These are phyloP conservation scores for Cladosporium halotolerans DNA, from an alignment of 2,329 filamentous ascomycete genomes.

Conservation along the genomic window DNA sequence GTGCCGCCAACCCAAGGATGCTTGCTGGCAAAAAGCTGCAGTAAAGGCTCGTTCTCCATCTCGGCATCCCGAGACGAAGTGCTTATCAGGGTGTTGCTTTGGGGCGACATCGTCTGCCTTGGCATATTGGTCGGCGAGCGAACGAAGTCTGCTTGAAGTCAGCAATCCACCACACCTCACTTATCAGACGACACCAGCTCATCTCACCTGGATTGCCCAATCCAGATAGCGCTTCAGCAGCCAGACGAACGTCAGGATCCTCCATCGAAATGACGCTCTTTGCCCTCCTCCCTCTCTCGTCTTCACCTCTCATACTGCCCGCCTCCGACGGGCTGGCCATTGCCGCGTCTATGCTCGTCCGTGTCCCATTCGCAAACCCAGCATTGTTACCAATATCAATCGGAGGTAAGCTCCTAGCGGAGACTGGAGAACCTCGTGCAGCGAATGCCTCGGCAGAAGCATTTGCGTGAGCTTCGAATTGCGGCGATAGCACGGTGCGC, in stretches of 20 bases:
- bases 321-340: constrained; percentile 41
- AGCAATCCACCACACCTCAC: neutral
- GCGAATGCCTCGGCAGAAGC: constrained; percentile 20
- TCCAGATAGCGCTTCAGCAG: constrained; percentile 45
- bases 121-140: constrained; percentile 30
- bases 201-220: constrained; percentile 20
- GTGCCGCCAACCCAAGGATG: constrained; percentile 81
- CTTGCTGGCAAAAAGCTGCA: constrained; percentile 79
- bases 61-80: constrained; percentile 1
- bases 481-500: constrained; percentile 37
- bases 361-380: constrained; percentile 22
- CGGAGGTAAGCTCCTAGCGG: constrained; percentile 27
- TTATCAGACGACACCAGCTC: neutral
- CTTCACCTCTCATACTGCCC: constrained; percentile 29
- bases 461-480: constrained; percentile 24
- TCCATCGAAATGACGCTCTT: constrained; percentile 42
- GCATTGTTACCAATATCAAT: constrained; percentile 31
- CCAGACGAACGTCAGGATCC: constrained; percentile 43
- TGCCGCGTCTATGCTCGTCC: constrained; percentile 28
- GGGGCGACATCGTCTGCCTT: constrained; percentile 25
- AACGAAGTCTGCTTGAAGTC: constrained; percentile 34
- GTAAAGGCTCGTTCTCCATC: constrained; percentile 66
- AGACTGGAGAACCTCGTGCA: constrained; percentile 19
- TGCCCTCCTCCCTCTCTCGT: constrained; percentile 22
- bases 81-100: neutral